Evolutionary conservation across 495 filamentous ascomycete species (phyloP).

Genomic region (Tirmania nivea): DNA sequence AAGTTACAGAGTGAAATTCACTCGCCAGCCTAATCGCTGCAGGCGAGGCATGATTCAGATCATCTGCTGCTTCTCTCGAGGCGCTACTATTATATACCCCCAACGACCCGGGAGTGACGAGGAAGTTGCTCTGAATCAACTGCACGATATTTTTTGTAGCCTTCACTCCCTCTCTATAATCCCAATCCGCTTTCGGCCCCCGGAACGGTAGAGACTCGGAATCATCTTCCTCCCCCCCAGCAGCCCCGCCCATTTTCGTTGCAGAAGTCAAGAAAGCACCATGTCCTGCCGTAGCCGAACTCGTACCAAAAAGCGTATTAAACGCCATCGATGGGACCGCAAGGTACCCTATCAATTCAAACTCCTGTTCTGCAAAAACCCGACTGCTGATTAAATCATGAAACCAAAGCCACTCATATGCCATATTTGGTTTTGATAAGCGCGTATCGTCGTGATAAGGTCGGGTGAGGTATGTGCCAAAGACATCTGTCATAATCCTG

Average conservation of each 20-base stretch:
- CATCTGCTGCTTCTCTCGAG: background rate
- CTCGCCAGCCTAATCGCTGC: slow-evolving; percentile 33
- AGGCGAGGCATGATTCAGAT: background rate
- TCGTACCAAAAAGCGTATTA: slow-evolving; percentile 66
- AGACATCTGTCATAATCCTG: slow-evolving; percentile 63
- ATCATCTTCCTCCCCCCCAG: background rate
- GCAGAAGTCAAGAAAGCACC: slow-evolving; percentile 11
- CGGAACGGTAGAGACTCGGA: slow-evolving; percentile 39
- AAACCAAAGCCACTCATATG: slow-evolving; percentile 90
- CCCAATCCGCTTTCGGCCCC: slow-evolving; percentile 56
- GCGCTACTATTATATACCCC: background rate
- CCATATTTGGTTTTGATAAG: slow-evolving; percentile 64
- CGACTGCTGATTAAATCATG: slow-evolving; percentile 61
- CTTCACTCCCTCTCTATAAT: slow-evolving; percentile 55
- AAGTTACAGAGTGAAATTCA: slow-evolving; percentile 52
- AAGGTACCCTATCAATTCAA: slow-evolving; percentile 71
- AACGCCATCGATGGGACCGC: slow-evolving; percentile 69
- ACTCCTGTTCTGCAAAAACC: slow-evolving; percentile 57
- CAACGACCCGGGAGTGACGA: slow-evolving; percentile 17
- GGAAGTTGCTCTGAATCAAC: slow-evolving; percentile 23
- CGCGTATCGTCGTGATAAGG: slow-evolving; percentile 83
- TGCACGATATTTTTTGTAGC: slow-evolving; percentile 33
- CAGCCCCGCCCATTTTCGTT: slow-evolving; percentile 4
- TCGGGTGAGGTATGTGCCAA: slow-evolving; percentile 60
- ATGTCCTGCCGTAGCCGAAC: background rate